Base-by-base conservation (phyloP, 805 yeast species). In the Cyberlindnera saturnus region DNA sequence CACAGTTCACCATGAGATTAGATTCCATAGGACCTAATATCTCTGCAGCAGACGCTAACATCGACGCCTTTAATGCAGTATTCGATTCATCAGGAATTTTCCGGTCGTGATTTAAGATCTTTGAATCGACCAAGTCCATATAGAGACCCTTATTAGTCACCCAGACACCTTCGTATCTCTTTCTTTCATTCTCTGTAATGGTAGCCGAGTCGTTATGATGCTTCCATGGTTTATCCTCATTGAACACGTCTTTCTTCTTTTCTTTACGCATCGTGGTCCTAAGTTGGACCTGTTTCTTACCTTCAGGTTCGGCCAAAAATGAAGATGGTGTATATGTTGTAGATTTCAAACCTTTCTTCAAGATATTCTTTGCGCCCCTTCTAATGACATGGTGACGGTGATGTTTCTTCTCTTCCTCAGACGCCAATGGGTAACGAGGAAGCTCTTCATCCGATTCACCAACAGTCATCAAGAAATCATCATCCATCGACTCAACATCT, bases 201-300 rank as follows among this genome's bases (percentile, higher is more conserved):
- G 67, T 60, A 50, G 69, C 59, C 6, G 80, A 69, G 46, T 79
- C 85, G 28, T 69, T 69, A 62, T 88, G 97, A 55, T 82, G 81
- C 55, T 90, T 89, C 96, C 97, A 89, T 0, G 98, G 98, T 62
- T 89, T 88, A 46, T 85, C 86, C 55, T 84, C 95, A 58, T 90
- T 83, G 62, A 90, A 89, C 23, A 62, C 61, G 15, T 67, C 67
- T 44, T 42, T 40, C 47, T 48, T 47, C 41, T 50, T 54, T 40
- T 56, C 57, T 36, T 55, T 59, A 30, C 61, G 41, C 49, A 57
- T 45, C 4, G 62, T 59, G 1, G 61, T 53, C 33, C 50, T 51
- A 20, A 57, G 40, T 18, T 55, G 61, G 2, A 52, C 54, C 3
- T 59, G 54, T 30, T 45, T 53, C 28, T 19, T 20, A 8, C 11